Evolutionary conservation across 768 basidiomycete genomes (phyloP).

Genomic region (Serendipita sp.): DNA sequence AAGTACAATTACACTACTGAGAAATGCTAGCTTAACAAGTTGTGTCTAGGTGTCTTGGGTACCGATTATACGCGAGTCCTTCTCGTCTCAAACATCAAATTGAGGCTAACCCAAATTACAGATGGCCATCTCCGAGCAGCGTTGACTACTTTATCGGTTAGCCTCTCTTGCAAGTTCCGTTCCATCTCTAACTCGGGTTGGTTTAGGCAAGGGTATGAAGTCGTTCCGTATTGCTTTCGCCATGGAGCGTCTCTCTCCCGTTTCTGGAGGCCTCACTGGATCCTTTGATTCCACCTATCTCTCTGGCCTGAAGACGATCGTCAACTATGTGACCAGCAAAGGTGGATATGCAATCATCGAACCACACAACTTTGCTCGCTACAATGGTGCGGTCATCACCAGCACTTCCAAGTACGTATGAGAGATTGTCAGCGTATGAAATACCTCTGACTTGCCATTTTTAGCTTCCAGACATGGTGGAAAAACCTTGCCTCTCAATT

Average conservation of each 20-base stretch:
- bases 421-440: not conserved
- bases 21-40: too few species aligned
- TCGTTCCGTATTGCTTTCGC: conserved; percentile 47
- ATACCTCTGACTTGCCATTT: not conserved
- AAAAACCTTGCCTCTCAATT: conserved; percentile 38
- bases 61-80: too few species aligned
- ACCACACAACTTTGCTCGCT: conserved; percentile 45
- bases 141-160: not conserved
- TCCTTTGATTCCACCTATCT: conserved; percentile 38
- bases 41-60: too few species aligned
- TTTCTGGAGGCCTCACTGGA: conserved; percentile 36
- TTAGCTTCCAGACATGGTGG: conserved; percentile 42
- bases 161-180: conserved; percentile 26
- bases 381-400: conserved; percentile 35
- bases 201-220: conserved; percentile 36
- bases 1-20: conserved; percentile 12
- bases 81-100: not conserved
- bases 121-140: conserved; percentile 26
- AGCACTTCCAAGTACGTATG: conserved; percentile 25
- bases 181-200: not conserved
- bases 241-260: conserved; percentile 39
- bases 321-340: conserved; percentile 44
- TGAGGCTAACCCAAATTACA: conserved; percentile 23
- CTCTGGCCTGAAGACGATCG: conserved; percentile 31
- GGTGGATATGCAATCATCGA: conserved; percentile 41